These are phyloP conservation scores for Talaromyces nanjingensis DNA, from an alignment of 495 filamentous ascomycete genomes.

Conservation along the genomic window DNA sequence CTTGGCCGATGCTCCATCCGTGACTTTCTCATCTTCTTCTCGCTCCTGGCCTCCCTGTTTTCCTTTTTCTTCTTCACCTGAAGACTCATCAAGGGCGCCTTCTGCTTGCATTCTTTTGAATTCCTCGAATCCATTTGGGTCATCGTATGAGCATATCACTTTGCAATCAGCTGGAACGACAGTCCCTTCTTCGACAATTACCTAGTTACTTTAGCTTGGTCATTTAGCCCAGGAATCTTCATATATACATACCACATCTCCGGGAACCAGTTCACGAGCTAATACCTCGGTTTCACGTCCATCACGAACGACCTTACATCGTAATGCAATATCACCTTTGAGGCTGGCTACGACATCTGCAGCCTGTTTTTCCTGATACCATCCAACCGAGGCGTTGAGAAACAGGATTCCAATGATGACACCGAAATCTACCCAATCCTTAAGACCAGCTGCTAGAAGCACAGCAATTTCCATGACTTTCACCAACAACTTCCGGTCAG, in stretches of 20 bases:
- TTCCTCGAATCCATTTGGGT: slow-evolving; percentile 58
- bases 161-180: slow-evolving; percentile 65
- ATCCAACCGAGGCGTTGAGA: slow-evolving; percentile 69
- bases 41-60: slow-evolving; percentile 33
- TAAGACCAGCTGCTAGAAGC: slow-evolving; percentile 64
- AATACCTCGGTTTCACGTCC: slow-evolving; percentile 58
- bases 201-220: slow-evolving; percentile 17
- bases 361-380: slow-evolving; percentile 81
- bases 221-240: slow-evolving; percentile 33
- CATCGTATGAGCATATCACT: slow-evolving; percentile 64
- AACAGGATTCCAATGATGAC: slow-evolving; percentile 75
- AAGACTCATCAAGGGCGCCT: slow-evolving; percentile 40
- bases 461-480: slow-evolving; percentile 78
- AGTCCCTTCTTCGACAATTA: slow-evolving; percentile 64
- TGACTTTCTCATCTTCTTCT: slow-evolving; percentile 18
- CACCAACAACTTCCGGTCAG: not conserved
- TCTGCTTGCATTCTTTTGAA: slow-evolving; percentile 48
- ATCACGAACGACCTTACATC: slow-evolving; percentile 59
- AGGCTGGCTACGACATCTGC: slow-evolving; percentile 73
- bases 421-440: slow-evolving; percentile 76
- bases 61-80: slow-evolving; percentile 40
- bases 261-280: slow-evolving; percentile 70
- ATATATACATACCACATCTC: slow-evolving; percentile 64
- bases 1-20: slow-evolving; percentile 11
- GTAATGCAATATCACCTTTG: slow-evolving; percentile 77